phyloP scores from a whole-genome alignment of 2,329 filamentous ascomycete species.

The Ascochyta lentis region DNA sequence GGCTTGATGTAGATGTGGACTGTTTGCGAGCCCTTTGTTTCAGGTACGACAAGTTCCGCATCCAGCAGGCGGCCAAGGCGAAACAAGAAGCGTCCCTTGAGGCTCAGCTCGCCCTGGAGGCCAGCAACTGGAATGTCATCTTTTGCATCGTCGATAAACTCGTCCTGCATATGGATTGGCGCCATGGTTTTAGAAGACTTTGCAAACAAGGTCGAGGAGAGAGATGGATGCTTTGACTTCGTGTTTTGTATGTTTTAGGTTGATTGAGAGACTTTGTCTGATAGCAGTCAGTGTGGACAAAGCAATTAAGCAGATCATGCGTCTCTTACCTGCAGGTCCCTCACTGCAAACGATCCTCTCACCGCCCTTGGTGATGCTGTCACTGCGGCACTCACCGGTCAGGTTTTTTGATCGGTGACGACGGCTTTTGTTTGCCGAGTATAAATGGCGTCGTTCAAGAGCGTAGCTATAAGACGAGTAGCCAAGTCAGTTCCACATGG shows the following conservation, averaged over 20 bases:
- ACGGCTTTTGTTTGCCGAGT: no score
- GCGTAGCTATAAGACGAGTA: no score
- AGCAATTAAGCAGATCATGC: not conserved
- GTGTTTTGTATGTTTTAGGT: not conserved
- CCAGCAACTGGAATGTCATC: not conserved
- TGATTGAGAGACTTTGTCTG: not conserved
- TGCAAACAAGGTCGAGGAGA: not conserved
- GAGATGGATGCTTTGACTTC: not conserved
- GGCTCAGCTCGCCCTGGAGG: not conserved
- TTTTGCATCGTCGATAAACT: not conserved
- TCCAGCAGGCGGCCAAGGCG: not conserved
- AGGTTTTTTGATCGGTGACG: no score
- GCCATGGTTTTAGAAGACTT: not conserved
- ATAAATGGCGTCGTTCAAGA: no score
- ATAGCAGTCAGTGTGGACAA: not conserved
- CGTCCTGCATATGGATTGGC: not conserved
- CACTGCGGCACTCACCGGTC: no score
- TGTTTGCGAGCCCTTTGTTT: not conserved
- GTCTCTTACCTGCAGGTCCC: not conserved
- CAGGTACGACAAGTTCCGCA: not conserved
- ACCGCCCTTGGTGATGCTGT: not conserved
- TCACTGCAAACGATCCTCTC: not conserved
- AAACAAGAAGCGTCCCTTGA: not conserved
- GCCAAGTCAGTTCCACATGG: no score
- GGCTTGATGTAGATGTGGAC: not conserved